Evolutionary conservation across 495 filamentous ascomycete species (phyloP), one percentile per base, ranked within the genome.

Genomic region (Monascus purpureus): DNA sequence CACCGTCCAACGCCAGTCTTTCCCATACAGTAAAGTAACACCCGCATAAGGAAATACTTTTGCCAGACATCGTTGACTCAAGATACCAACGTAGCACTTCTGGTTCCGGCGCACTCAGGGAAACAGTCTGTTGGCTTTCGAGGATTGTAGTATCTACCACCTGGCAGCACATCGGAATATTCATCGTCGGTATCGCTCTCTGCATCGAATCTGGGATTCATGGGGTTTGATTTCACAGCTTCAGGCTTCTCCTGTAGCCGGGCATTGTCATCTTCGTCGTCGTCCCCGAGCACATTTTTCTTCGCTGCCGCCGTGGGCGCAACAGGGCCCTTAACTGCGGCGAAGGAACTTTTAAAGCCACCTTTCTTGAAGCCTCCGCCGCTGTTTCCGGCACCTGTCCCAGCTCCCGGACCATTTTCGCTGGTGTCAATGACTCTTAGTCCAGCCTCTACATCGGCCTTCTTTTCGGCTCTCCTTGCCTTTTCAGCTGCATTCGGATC

Each of bases 381-480:
- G 8, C 42, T 50, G 15, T 25, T 43, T 18, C 32, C 37, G 9
- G 34, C 31, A 9, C 18, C 36, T 16, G 27, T 35, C 4, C 39
- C 31, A 11, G 17, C 30, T 7, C 41, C n/a, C 4, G 22, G 9
- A 16, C 39, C 27, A 31, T 34, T 40, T 20, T 36, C 37, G 5
- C 13, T 43, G 6, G 42, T 45, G 40, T 59, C 57, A 15, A 65
- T 43, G 6, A 59, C 52, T 24, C 49, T 51, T 20, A 65, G 29
- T 17, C 63, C 67, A 14, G 63, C 59, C 32, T 68, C 57, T 23
- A 61, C 61, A 43, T 81, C 75, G 17, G 75, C 72, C 42, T 77
- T 79, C 31, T 71, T 70, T 52, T 85, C 80, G 17, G 78, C 75
- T 43, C 72, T 72, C 17, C 77, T 64, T 6, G 79, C 78, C 42